Percentiles rank a stretch among this genome's conserved stretches.
Evolutionary conservation across 345 rosid species (phyloP).

Genomic region (Moricandia arvensis): DNA sequence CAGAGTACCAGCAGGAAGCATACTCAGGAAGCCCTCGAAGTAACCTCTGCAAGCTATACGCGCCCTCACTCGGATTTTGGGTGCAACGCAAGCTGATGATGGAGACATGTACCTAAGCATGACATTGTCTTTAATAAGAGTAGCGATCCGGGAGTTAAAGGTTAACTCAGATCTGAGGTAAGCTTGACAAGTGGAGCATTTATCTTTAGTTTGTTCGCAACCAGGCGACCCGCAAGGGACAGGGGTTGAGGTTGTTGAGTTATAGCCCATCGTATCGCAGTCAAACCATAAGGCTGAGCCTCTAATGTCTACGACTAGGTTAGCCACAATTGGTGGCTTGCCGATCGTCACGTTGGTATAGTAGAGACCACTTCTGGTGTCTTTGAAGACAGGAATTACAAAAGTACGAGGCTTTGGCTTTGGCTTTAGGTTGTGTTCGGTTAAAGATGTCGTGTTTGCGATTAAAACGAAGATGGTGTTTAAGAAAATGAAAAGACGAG

Average conservation of each 20-base stretch:
- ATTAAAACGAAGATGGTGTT: background rate
- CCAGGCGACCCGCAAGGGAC: background rate
- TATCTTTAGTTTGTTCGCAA: background rate
- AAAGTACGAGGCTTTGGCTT: background rate
- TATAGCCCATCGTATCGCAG: background rate
- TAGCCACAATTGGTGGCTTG: background rate
- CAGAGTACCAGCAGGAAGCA: too few relatives aligned
- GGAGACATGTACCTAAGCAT: too few relatives aligned
- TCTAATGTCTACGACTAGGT: background rate
- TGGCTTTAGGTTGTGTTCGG: background rate
- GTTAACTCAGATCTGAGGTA: background rate
- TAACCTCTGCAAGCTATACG: too few relatives aligned
- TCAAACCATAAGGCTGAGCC: background rate
- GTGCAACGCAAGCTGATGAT: too few relatives aligned
- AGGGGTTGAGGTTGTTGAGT: background rate
- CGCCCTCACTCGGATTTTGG: too few relatives aligned
- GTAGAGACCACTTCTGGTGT: background rate
- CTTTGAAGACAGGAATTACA: background rate
- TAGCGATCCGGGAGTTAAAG: background rate
- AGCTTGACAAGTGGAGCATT: background rate
- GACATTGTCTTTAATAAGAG: background rate
- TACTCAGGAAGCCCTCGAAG: too few relatives aligned
- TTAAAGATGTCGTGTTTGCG: background rate
- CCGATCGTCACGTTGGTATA: background rate
- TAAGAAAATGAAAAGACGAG: background rate